Percentiles rank a stretch among this genome's conserved stretches.
Conservation (phyloP, 225 moss, liverwort and hornwort genomes). For the Bryoerythrophyllum caledonicum region DNA sequence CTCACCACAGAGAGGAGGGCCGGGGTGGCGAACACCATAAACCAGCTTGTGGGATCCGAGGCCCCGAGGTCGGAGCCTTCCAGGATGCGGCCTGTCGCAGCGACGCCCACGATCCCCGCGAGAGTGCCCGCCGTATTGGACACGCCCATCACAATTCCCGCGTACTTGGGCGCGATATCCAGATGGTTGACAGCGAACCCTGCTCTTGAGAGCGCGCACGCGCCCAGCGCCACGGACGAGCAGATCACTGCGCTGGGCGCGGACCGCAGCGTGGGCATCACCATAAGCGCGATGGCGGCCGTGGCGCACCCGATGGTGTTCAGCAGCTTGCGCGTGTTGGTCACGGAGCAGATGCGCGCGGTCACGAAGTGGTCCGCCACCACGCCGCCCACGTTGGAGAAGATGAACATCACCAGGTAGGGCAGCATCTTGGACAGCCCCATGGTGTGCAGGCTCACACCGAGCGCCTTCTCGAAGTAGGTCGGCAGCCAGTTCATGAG, state of each 20-base stretch:
- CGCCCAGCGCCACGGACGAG: conserved; percentile 92
- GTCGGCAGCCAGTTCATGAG: conserved; percentile 99
- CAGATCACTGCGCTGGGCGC: conserved; percentile 78
- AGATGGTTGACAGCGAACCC: conserved; percentile 97
- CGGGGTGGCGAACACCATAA: conserved; percentile 86
- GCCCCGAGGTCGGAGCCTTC: conserved; percentile 70
- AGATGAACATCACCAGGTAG: conserved; percentile 95
- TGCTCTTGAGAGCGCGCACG: conserved; percentile 85
- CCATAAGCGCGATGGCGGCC: conserved; percentile 73
- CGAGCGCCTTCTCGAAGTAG: conserved; percentile 85
- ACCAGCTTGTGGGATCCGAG: conserved; percentile 91
- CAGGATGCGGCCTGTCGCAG: conserved; percentile 88
- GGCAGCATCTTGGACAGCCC: conserved; percentile 90
- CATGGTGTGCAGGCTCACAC: conserved; percentile 79
- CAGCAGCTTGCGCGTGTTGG: conserved; percentile 83
- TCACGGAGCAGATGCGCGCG: conserved; percentile 68
- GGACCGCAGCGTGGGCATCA: conserved; percentile 82
- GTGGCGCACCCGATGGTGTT: conserved; percentile 80
- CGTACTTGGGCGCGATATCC: conserved; percentile 92
- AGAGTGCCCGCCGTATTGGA: conserved; percentile 97
- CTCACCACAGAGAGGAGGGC: conserved; percentile 83
- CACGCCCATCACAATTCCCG: conserved; percentile 97
- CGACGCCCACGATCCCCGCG: conserved; percentile 93
- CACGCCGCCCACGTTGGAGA: conserved; percentile 91
- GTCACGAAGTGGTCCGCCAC: conserved; percentile 88